Evolutionary conservation across 1,139 yeast genomes (phyloP).

Genomic region (Pichia sp.): DNA sequence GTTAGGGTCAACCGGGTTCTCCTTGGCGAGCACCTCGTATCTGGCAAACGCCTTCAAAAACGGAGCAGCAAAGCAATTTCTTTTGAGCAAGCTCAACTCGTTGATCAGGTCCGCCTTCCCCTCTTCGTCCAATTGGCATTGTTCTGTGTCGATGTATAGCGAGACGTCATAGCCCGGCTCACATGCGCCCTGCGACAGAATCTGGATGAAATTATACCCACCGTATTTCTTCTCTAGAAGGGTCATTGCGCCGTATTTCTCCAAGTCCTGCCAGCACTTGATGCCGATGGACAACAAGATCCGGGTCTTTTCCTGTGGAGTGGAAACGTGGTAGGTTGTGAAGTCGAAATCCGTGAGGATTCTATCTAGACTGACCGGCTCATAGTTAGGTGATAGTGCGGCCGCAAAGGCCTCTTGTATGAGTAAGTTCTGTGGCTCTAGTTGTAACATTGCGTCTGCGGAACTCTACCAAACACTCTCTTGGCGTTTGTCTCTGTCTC

Average conservation of each 20-base stretch:
- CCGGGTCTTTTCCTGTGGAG: constrained; percentile 64
- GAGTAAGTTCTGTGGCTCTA: constrained; percentile 43
- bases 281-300: constrained; percentile 66
- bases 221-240: constrained; percentile 41
- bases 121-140: constrained; percentile 34
- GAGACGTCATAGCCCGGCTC: constrained; percentile 86
- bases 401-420: constrained; percentile 43
- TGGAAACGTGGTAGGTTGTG: constrained; percentile 88
- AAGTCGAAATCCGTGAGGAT: constrained; percentile 92
- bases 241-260: constrained; percentile 57
- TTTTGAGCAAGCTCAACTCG: constrained; percentile 69
- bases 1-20: constrained; percentile 42
- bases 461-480: background rate
- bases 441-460: constrained; percentile 38
- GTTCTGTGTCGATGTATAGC: constrained; percentile 57
- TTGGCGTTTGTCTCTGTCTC: too few relatives aligned
- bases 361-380: constrained; percentile 69
- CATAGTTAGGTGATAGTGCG: constrained; percentile 34
- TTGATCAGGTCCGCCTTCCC: constrained; percentile 39
- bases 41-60: constrained; percentile 80
- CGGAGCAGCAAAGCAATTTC: constrained; percentile 89
- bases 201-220: constrained; percentile 29
- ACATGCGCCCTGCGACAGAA: constrained; percentile 34
- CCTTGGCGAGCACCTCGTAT: constrained; percentile 63
- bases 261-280: constrained; percentile 73